Percentiles rank a stretch among this genome's conserved stretches.
These are phyloP conservation scores for Herpetospermum pedunculosum DNA, from an alignment of 306 rosid species.

Conservation along the genomic window DNA sequence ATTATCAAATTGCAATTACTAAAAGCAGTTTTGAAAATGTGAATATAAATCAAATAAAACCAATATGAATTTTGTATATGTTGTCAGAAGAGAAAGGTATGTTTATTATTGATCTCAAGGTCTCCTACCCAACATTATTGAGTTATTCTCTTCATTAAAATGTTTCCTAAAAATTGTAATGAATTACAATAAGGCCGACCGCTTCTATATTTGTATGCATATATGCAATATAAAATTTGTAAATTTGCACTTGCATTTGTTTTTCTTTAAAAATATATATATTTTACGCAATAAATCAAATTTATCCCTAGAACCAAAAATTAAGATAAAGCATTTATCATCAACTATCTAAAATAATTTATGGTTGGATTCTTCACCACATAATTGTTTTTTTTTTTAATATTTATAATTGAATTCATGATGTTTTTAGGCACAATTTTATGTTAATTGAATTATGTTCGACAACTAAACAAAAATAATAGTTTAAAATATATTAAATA, in stretches of 20 bases:
- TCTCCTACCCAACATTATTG: not conserved
- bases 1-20: not conserved
- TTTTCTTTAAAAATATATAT: not conserved
- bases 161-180: not conserved
- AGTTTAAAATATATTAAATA: too few species aligned
- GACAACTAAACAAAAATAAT: too few species aligned
- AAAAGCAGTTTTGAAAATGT: not conserved
- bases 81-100: not conserved
- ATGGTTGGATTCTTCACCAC: too few species aligned
- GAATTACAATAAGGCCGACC: not conserved
- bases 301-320: not conserved
- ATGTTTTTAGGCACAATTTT: too few species aligned
- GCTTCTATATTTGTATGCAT: not conserved
- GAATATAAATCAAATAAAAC: not conserved
- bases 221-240: not conserved
- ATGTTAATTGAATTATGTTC: too few species aligned
- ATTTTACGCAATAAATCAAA: not conserved
- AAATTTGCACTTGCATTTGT: not conserved
- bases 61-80: not conserved
- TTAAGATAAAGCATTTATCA: too few species aligned
- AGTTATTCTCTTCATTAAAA: not conserved
- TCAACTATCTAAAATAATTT: too few species aligned
- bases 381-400: too few species aligned
- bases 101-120: not conserved
- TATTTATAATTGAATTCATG: too few species aligned